A percentile compares a stretch with the other conserved stretches of the same genome.
These are phyloP conservation scores for Stephanodiscus minutulus DNA, from an alignment of 108 stramenopile genomes.

Conservation along the genomic window DNA sequence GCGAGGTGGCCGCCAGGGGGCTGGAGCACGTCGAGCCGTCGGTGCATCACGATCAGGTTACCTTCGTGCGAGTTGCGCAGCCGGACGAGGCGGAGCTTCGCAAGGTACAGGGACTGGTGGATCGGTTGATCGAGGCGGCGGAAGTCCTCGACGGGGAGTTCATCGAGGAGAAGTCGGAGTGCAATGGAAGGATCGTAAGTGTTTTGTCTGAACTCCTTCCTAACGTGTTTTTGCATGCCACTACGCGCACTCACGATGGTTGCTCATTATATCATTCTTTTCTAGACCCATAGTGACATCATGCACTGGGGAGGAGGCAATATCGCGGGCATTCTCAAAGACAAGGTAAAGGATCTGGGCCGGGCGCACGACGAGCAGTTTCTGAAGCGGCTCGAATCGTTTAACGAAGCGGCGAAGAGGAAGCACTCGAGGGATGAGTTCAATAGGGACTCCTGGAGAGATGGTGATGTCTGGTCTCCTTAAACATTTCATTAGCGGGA, in stretches of 20 bases:
- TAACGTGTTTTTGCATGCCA: not conserved
- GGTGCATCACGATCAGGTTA: conserved; percentile 33
- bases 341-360: conserved; percentile 47
- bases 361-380: conserved; percentile 57
- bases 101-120: conserved; percentile 21
- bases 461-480: conserved; percentile 46
- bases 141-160: conserved; percentile 46
- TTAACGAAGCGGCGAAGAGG: conserved; percentile 53
- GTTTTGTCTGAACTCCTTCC: not conserved
- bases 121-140: conserved; percentile 45
- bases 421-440: conserved; percentile 47
- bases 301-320: conserved; percentile 53
- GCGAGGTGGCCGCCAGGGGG: conserved; percentile 43
- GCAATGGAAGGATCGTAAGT: conserved; percentile 27
- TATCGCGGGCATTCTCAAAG: conserved; percentile 40
- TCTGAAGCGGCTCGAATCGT: conserved; percentile 43
- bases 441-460: conserved; percentile 37
- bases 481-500: not conserved
- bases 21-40: conserved; percentile 52
- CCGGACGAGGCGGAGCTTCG: conserved; percentile 36
- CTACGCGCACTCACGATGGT: not conserved
- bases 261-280: not conserved
- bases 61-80: conserved; percentile 36
- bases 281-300: conserved; percentile 42
- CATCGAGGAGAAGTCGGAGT: conserved; percentile 23